Base-by-base conservation (phyloP, 495 filamentous ascomycete genomes). In the Tuber indicum region DNA sequence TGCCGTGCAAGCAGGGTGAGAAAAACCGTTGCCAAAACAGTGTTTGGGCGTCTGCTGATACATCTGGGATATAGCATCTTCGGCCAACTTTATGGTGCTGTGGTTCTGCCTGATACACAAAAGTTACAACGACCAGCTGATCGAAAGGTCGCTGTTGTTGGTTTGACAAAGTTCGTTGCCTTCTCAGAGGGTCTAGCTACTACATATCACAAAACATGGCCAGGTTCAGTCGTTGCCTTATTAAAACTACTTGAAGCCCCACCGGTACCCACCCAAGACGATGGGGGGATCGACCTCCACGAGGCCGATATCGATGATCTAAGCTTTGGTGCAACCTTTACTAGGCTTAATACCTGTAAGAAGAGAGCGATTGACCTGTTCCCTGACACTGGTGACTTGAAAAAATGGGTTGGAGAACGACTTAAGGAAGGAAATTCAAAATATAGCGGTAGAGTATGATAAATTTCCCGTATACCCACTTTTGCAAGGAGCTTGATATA, bases 261-360 rank as follows among this genome's bases (percentile, higher is more conserved):
- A 9, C 94, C 95, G 7, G 86, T 92, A 74, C 91, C 93, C 10
- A 85, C 89, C 16, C 84, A 89, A 70, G 94, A 97, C 76, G 94
- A 96, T 74, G 83, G 91, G 39, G 90, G 94, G 79, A 87, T 88
- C 23, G 83, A 85, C 39, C 69, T 83, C 14, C 75, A 82, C 16
- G 94, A 97, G 81, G 90, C 92, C 16, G 96, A 98, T 80, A 91
- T 96, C 70, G 96, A 99, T 79, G 95, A 99, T 83, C 89, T 97
- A 82, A 90, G 92, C 72, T 99, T 98, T 81, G 96, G 95, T 17
- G 90, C 97, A 69, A 94, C 93, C 1, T 99, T 96, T 85, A 98
- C 96, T 2, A 89, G 91, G 62, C 87, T 99, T 75, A 94, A 92
- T 84, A 98, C 96, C 1, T 93, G 94, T 84, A 92, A 91, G 84